Evolutionary conservation across 441 rosid genomes (phyloP).

Genomic region (Eutrema salsugineum): DNA sequence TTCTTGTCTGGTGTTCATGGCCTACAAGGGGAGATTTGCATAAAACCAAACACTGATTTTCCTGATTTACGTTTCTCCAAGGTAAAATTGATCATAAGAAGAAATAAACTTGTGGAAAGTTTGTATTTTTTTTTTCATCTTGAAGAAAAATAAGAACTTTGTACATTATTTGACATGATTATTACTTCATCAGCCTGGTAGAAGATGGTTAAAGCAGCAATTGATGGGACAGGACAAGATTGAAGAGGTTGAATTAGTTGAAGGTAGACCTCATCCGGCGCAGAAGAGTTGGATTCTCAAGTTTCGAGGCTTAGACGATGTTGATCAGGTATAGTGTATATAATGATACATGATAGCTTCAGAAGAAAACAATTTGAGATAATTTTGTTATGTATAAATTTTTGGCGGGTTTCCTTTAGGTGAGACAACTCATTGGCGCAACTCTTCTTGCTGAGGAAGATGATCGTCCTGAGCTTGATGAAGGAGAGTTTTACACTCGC

Average conservation of each 20-base stretch:
- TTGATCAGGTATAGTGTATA: slow-evolving; percentile 56
- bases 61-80: slow-evolving; percentile 73
- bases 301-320: slow-evolving; percentile 62
- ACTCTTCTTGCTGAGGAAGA: slow-evolving; percentile 72
- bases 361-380: neutral
- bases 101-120: neutral
- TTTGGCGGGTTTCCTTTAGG: slow-evolving; percentile 42
- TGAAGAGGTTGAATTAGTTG: slow-evolving; percentile 70
- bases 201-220: slow-evolving; percentile 80
- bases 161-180: neutral
- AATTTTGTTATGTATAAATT: neutral
- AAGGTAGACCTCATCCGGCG: slow-evolving; percentile 76
- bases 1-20: slow-evolving; percentile 78
- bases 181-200: slow-evolving; percentile 63
- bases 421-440: slow-evolving; percentile 80
- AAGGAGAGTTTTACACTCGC: slow-evolving; percentile 75
- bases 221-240: slow-evolving; percentile 55
- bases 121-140: neutral
- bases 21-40: slow-evolving; percentile 71
- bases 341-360: neutral
- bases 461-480: slow-evolving; percentile 80
- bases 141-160: neutral
- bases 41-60: slow-evolving; percentile 79
- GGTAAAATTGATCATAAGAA: slow-evolving; percentile 33
- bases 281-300: slow-evolving; percentile 84